phyloP scores from a whole-genome alignment of 345 rosid species.

The Xanthoceras sorbifolium region DNA sequence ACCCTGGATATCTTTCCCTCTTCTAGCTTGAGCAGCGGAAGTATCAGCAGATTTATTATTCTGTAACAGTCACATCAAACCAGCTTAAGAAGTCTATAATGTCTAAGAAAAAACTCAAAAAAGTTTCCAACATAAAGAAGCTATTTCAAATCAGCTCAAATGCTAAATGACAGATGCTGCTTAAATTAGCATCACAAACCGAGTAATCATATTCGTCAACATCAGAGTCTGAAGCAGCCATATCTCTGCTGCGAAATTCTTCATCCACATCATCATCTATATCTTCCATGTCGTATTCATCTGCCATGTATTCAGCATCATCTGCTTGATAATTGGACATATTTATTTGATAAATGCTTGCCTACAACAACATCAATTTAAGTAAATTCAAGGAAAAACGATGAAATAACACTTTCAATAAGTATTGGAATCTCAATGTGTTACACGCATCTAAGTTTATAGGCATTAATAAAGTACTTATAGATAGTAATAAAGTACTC shows the following conservation, averaged over 20 bases:
- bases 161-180: not conserved
- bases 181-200: slow-evolving; percentile 35
- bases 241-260: slow-evolving; percentile 47
- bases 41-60: slow-evolving; percentile 60
- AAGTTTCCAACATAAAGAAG: not conserved
- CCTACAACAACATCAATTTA: slow-evolving; percentile 20
- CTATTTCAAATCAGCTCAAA: not conserved
- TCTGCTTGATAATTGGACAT: slow-evolving; percentile 64
- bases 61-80: slow-evolving; percentile 38
- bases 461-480: not conserved
- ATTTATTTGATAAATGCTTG: slow-evolving; percentile 22
- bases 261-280: slow-evolving; percentile 63
- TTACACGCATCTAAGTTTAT: not conserved
- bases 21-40: slow-evolving; percentile 79
- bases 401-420: slow-evolving; percentile 18
- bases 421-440: not conserved
- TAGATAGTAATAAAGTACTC: not conserved
- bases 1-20: slow-evolving; percentile 92
- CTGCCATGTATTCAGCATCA: slow-evolving; percentile 62
- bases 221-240: slow-evolving; percentile 68
- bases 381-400: slow-evolving; percentile 19
- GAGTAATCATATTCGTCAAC: slow-evolving; percentile 56
- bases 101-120: not conserved
- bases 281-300: slow-evolving; percentile 68
- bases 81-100: not conserved